These are phyloP conservation scores for Mycena rebaudengoi DNA, from an alignment of 768 basidiomycete species.

Conservation along the genomic window DNA sequence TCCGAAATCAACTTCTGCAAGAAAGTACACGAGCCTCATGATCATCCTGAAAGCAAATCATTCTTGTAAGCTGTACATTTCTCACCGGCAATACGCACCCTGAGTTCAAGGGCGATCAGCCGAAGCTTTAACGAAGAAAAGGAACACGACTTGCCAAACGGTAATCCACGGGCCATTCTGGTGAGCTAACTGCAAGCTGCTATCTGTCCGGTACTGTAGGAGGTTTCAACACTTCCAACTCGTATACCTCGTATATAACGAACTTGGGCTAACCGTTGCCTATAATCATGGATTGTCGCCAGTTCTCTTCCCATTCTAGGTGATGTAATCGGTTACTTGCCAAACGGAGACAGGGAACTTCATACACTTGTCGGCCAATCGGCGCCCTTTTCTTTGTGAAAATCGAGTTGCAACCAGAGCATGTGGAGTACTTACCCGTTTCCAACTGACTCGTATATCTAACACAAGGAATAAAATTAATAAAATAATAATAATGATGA, in stretches of 20 bases:
- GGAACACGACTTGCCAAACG: slow-evolving; percentile 50
- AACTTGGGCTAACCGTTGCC: slow-evolving; percentile 57
- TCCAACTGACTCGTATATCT: slow-evolving; percentile 62
- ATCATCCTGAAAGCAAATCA: slow-evolving; percentile 48
- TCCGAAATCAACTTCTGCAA: too few species aligned
- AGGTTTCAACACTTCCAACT: too few species aligned
- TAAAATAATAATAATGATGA: not conserved
- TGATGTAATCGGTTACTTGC: not conserved
- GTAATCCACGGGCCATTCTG: slow-evolving; percentile 62
- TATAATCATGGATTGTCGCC: slow-evolving; percentile 64
- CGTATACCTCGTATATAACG: too few species aligned
- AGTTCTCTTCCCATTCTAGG: slow-evolving; percentile 57
- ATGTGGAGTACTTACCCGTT: slow-evolving; percentile 32
- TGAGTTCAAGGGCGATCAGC: not conserved
- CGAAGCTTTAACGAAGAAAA: not conserved
- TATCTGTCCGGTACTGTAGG: slow-evolving; percentile 66
- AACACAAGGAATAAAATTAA: not conserved
- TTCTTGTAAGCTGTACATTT: not conserved
- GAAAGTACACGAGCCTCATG: slow-evolving; percentile 47
- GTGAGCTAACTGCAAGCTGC: slow-evolving; percentile 56
- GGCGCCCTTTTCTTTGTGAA: slow-evolving; percentile 41
- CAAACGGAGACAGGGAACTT: not conserved
- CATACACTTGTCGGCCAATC: slow-evolving; percentile 54
- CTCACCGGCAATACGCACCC: not conserved
- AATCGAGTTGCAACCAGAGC: too few species aligned